phyloP scores from a whole-genome alignment of 257 asterid species.

The Solanum paucissectum region DNA sequence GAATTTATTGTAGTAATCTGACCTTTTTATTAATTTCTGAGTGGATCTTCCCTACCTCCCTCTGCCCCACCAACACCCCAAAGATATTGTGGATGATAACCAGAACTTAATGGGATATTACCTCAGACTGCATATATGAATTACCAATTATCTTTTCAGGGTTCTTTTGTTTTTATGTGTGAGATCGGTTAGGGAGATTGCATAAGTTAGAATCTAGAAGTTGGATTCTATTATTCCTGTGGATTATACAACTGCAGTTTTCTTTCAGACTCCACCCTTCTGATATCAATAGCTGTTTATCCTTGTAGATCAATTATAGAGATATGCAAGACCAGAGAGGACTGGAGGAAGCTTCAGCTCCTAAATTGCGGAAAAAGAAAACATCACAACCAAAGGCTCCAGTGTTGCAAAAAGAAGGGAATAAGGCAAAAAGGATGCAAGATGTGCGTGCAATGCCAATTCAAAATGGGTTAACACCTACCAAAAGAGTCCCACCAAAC shows the following conservation, averaged over 20 bases:
- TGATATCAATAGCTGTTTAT: neutral
- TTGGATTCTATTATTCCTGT: neutral
- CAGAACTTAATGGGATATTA: neutral
- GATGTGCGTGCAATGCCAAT: constrained; percentile 11
- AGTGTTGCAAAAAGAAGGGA: constrained; percentile 25
- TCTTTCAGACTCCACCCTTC: neutral
- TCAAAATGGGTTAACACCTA: constrained; percentile 36
- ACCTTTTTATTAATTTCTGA: neutral
- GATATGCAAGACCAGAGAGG: constrained; percentile 49
- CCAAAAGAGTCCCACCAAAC: constrained; percentile 25
- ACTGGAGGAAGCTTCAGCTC: constrained; percentile 19
- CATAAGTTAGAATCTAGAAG: neutral
- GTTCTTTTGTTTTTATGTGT: neutral
- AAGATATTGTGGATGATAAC: neutral
- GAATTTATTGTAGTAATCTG: neutral
- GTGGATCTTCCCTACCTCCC: neutral
- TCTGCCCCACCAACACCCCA: neutral
- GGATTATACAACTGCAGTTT: neutral
- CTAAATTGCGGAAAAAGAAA: constrained; percentile 59
- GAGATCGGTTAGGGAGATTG: neutral
- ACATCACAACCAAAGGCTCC: constrained; percentile 19
- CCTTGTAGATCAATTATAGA: neutral
- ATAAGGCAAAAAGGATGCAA: constrained; percentile 17
- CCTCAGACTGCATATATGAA: neutral
- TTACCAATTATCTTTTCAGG: neutral